Evolutionary conservation across 2,329 filamentous ascomycete genomes (phyloP), one percentile per base, ranked within the genome.

Genomic region (Didymella lethalis): DNA sequence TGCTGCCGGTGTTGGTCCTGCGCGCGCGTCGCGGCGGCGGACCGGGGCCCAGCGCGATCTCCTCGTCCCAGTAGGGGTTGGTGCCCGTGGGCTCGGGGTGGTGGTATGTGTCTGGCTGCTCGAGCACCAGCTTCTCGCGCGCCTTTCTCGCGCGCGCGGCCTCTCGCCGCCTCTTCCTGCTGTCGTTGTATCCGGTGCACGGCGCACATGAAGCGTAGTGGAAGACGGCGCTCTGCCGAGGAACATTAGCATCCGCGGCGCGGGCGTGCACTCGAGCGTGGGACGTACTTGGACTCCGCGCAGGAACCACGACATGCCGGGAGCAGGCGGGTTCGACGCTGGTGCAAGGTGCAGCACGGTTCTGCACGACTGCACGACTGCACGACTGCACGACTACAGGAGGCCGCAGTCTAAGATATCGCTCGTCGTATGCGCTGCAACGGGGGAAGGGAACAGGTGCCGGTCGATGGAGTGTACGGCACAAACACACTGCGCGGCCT

Each of bases 31-130:
- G 78, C 69, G 88, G 88, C 31, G 88, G 88, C 34, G 90, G 84
- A 3, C 86, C 87, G 2, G 93, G 93, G 0, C 93, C 93, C 78
- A 93, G 84, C 62, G 83, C 83, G 65, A 97, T 96, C 77, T 97
- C 93, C 72, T 95, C 90, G 31, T 85, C 82, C 93, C 93, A 97
- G 78, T 91, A 92, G 12, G 90, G 89, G 70, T 97, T 97, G 28
- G 92, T 96, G 70, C 88, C 89, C 69, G 92, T 95, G 0, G 92
- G 91, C 44, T 88, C 86, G 1, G 90, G 93, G 70, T 97, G 93
- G 49, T 87, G 84, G 76, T 96, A 95, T 11, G 87, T 77, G 40
- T 86, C 86, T 0, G 91, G 91, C 73, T 93, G 86, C 64, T 92
- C 86, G 54, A 84, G 84, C 66, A 90, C 85, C 57, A 88, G 77